These are phyloP conservation scores for Saccharomycopsis olivae DNA, from an alignment of 805 yeast genomes.

Conservation along the genomic window DNA sequence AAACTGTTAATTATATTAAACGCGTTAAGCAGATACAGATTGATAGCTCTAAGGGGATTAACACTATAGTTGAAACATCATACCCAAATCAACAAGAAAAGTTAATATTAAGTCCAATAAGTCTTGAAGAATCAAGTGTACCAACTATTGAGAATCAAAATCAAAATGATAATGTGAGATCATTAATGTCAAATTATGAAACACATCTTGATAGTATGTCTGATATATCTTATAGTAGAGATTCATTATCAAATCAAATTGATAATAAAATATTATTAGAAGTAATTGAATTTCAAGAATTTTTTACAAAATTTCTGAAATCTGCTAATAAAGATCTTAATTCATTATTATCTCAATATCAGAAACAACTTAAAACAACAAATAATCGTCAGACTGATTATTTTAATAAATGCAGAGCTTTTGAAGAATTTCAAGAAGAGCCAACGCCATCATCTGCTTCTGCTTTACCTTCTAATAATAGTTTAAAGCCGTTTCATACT, in stretches of 20 bases:
- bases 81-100: too few species aligned
- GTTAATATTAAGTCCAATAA: too few species aligned
- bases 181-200: conserved; percentile 14
- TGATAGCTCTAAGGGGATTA: neutral
- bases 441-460: neutral
- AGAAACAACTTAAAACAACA: conserved; percentile 4
- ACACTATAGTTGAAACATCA: conserved; percentile 13
- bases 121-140: too few species aligned
- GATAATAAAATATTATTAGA: conserved; percentile 12
- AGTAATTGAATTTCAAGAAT: conserved; percentile 6
- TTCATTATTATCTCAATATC: conserved; percentile 3
- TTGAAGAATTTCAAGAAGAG: conserved; percentile 9
- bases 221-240: conserved; percentile 14
- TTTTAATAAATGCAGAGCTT: conserved; percentile 8
- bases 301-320: conserved; percentile 3
- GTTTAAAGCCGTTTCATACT: conserved; percentile 8
- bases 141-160: too few species aligned
- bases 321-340: conserved; percentile 2
- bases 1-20: conserved; percentile 6
- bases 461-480: neutral
- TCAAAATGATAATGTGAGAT: conserved; percentile 5
- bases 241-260: conserved; percentile 14
- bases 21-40: conserved; percentile 6
- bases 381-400: conserved; percentile 11
- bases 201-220: conserved; percentile 14